Evolutionary conservation across 495 filamentous ascomycete genomes (phyloP).

Genomic region (Hypoxylon fuscum): DNA sequence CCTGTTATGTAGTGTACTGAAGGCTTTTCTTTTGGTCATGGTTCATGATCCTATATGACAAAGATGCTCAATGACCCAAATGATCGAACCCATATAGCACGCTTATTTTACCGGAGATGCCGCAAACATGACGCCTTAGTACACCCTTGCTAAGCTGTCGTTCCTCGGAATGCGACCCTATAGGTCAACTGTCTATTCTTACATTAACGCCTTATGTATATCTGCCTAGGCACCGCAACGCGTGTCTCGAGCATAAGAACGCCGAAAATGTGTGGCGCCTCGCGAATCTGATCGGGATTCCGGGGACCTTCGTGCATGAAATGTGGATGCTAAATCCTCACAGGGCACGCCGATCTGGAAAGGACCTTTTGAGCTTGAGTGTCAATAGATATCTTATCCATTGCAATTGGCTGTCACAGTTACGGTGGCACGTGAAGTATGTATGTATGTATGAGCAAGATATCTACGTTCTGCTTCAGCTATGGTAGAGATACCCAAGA

Average conservation of each 20-base stretch:
- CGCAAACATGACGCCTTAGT: constrained; percentile 1
- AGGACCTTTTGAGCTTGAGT: background rate
- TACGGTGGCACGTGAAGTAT: too few relatives aligned
- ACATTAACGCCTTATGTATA: background rate
- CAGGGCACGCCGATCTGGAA: background rate
- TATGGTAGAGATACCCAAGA: too few relatives aligned
- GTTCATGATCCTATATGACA: background rate
- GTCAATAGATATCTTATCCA: too few relatives aligned
- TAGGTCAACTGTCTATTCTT: constrained; percentile 7
- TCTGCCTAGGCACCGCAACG: background rate
- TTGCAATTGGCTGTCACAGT: background rate
- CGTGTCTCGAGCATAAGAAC: background rate
- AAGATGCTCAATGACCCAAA: background rate
- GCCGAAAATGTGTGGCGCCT: constrained; percentile 16
- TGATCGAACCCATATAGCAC: background rate
- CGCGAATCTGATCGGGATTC: constrained; percentile 21
- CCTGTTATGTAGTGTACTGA: too few relatives aligned
- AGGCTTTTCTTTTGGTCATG: background rate
- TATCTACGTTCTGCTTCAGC: too few relatives aligned
- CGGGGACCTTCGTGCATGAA: background rate
- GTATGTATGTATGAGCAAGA: too few relatives aligned
- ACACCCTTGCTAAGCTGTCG: constrained; percentile 14
- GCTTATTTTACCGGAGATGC: constrained; percentile 3
- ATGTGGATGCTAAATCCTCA: background rate
- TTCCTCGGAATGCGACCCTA: constrained; percentile 8